Percentiles rank a stretch among this genome's conserved stretches.
These are phyloP conservation scores for Fomes fomentarius DNA, from an alignment of 1,284 basidiomycete genomes.

Conservation along the genomic window DNA sequence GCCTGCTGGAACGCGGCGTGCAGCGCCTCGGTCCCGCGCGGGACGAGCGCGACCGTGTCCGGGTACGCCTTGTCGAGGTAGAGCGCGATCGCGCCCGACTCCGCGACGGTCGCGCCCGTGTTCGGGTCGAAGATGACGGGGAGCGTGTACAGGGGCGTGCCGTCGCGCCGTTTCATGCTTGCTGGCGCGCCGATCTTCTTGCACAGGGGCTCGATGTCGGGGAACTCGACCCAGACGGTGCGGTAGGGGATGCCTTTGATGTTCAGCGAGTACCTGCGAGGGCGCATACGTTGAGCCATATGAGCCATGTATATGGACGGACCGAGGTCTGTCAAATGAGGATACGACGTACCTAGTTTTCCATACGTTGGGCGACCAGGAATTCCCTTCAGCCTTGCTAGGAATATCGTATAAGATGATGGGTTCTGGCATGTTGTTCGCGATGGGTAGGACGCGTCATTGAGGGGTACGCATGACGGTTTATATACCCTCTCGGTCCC, in stretches of 20 bases:
- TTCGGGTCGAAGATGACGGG: conserved; percentile 36
- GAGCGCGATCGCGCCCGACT: conserved; percentile 35
- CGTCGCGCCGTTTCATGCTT: conserved; percentile 21
- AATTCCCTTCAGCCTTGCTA: neutral
- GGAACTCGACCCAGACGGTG: conserved; percentile 41
- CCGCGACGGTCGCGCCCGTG: conserved; percentile 31
- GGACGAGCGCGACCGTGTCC: conserved; percentile 27
- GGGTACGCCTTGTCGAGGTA: conserved; percentile 41
- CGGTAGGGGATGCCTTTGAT: conserved; percentile 39
- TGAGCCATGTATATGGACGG: too few species aligned
- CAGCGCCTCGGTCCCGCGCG: conserved; percentile 30
- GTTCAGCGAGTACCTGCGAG: conserved; percentile 24
- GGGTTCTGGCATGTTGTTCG: conserved; percentile 8
- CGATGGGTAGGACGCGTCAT: too few species aligned
- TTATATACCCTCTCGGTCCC: too few species aligned
- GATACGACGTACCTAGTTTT: conserved; percentile 26
- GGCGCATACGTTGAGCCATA: conserved; percentile 24
- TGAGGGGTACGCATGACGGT: too few species aligned
- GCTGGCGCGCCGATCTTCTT: conserved; percentile 33
- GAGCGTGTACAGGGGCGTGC: conserved; percentile 34
- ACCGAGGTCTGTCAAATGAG: too few species aligned
- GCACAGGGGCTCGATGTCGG: conserved; percentile 36
- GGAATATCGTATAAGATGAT: conserved; percentile 36
- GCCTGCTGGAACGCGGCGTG: conserved; percentile 36
- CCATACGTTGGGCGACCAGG: conserved; percentile 28